A percentile compares a stretch with the other conserved stretches of the same genome.
Conservation (phyloP, 805 yeast genomes). For the Ogataea wickerhamii region DNA sequence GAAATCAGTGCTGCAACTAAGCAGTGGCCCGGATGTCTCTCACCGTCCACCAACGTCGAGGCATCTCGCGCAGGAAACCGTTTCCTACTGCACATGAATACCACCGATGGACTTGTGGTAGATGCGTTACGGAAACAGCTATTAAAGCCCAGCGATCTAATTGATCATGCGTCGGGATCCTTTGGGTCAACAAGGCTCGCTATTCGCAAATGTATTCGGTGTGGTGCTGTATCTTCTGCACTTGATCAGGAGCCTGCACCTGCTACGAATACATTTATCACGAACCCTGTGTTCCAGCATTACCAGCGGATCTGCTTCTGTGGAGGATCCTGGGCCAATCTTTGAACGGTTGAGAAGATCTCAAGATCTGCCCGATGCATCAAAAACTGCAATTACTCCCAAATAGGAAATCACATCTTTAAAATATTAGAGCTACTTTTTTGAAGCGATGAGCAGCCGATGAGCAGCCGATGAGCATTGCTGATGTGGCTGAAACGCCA, state of each 20-base stretch:
- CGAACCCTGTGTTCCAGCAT: slow-evolving; percentile 31
- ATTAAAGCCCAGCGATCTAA: slow-evolving; percentile 26
- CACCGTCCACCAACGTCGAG: slow-evolving; percentile 22
- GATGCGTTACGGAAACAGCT: slow-evolving; percentile 33
- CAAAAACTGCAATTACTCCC: neutral
- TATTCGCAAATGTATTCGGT: slow-evolving; percentile 32
- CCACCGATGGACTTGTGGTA: slow-evolving; percentile 27
- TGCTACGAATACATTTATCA: slow-evolving; percentile 25
- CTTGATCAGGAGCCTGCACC: slow-evolving; percentile 29
- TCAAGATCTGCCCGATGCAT: neutral
- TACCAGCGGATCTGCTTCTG: slow-evolving; percentile 71
- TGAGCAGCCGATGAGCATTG: too few relatives aligned
- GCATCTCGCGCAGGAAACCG: slow-evolving; percentile 14
- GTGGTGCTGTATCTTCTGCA: slow-evolving; percentile 35
- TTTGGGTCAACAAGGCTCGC: slow-evolving; percentile 6
- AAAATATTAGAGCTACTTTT: too few relatives aligned
- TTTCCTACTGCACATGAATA: slow-evolving; percentile 19
- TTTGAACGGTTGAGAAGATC: slow-evolving; percentile 11
- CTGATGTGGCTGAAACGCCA: too few relatives aligned
- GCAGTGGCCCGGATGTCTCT: slow-evolving; percentile 4
- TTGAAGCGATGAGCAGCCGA: too few relatives aligned
- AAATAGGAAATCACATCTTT: too few relatives aligned
- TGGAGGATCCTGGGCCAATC: slow-evolving; percentile 70
- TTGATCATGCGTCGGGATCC: slow-evolving; percentile 6
- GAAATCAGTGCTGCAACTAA: slow-evolving; percentile 2